Evolutionary conservation across 352 stramenopile genomes (phyloP).

Genomic region (Phytophthora niederhauseri): DNA sequence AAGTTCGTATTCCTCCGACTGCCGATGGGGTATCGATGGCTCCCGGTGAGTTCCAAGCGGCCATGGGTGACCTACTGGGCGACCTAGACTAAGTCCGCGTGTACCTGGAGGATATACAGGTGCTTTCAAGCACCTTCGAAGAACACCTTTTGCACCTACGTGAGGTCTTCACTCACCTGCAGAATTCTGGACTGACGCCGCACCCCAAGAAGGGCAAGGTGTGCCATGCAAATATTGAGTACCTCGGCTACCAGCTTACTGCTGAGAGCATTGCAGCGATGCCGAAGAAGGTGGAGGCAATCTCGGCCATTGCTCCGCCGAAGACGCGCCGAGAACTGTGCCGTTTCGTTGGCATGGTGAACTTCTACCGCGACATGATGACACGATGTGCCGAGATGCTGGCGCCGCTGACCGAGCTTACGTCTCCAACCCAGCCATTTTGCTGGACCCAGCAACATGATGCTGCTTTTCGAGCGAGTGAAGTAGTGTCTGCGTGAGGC

Average conservation of each 20-base stretch:
- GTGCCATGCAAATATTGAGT: background rate
- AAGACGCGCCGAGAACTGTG: background rate
- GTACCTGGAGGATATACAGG: conserved; percentile 13
- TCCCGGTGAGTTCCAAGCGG: conserved; percentile 9
- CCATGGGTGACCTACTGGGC: conserved; percentile 1
- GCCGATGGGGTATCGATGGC: conserved; percentile 11
- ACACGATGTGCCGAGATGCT: background rate
- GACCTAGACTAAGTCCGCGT: conserved; percentile 14
- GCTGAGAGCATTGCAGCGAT: background rate
- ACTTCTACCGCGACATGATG: background rate
- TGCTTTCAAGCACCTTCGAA: conserved; percentile 1
- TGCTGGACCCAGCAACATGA: background rate
- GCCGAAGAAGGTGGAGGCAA: background rate
- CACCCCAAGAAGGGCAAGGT: background rate
- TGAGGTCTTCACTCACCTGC: background rate
- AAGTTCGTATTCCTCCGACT: conserved; percentile 1
- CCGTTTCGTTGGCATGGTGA: background rate
- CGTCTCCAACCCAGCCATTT: background rate
- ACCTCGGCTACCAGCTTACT: background rate
- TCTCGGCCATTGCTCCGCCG: background rate
- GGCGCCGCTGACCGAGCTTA: background rate
- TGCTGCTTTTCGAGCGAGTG: background rate
- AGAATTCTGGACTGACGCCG: background rate
- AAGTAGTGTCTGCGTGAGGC: background rate
- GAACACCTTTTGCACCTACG: conserved; percentile 5